A percentile compares a stretch with the other conserved stretches of the same genome.
Evolutionary conservation across 345 rosid genomes (phyloP).

Genomic region (Euclidium syriacum): DNA sequence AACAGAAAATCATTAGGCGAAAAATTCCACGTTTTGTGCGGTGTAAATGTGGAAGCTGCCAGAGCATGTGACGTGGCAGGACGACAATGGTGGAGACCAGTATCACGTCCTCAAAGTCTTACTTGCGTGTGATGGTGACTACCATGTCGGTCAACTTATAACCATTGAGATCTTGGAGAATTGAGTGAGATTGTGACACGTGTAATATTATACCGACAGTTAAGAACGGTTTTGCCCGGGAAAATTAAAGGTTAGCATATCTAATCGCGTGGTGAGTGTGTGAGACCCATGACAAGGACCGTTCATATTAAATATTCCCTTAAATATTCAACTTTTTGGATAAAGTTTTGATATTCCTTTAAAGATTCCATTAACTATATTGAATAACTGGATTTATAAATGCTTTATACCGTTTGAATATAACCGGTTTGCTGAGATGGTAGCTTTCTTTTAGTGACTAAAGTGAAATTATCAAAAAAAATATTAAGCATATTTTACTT

Average conservation of each 20-base stretch:
- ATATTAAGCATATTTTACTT: not conserved
- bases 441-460: no score
- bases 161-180: not conserved
- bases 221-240: slow-evolving; percentile 11
- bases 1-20: not conserved
- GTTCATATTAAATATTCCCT: not conserved
- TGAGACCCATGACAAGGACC: slow-evolving; percentile 4
- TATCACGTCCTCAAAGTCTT: slow-evolving; percentile 10
- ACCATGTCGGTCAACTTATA: slow-evolving; percentile 1
- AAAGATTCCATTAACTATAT: not conserved
- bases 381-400: not conserved
- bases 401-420: no score
- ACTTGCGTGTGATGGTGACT: not conserved
- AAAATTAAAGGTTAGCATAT: not conserved
- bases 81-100: not conserved
- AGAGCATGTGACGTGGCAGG: slow-evolving; percentile 13
- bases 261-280: not conserved
- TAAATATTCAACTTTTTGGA: no score
- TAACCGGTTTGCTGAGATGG: no score
- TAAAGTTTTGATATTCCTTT: no score
- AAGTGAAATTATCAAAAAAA: no score
- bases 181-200: not conserved
- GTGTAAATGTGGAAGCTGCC: slow-evolving; percentile 1
- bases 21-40: slow-evolving; percentile 9
- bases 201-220: not conserved